phyloP scores from a whole-genome alignment of 768 basidiomycete genomes.

The Amanita rimosa region DNA sequence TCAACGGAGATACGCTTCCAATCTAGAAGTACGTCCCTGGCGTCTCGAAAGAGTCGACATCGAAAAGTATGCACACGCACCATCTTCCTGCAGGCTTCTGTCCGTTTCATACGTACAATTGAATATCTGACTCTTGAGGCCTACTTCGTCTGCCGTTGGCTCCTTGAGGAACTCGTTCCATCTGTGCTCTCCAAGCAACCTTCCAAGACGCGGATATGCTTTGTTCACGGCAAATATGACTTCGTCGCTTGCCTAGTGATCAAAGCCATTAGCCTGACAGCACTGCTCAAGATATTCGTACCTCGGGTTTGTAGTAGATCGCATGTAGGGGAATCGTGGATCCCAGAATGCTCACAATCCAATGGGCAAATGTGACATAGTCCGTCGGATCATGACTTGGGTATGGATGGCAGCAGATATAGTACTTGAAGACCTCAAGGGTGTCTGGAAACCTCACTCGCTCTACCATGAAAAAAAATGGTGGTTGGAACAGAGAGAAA shows the following conservation, averaged over 20 bases:
- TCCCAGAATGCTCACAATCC: slow-evolving; percentile 36
- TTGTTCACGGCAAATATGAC: slow-evolving; percentile 38
- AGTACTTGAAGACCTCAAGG: slow-evolving; percentile 35
- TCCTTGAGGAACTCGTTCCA: slow-evolving; percentile 35
- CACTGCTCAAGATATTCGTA: too few relatives aligned
- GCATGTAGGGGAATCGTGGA: slow-evolving; percentile 22
- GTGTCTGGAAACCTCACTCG: slow-evolving; percentile 26
- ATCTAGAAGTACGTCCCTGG: slow-evolving; percentile 18
- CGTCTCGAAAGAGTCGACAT: neutral
- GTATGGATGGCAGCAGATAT: slow-evolving; percentile 36
- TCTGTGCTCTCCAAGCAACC: slow-evolving; percentile 38
- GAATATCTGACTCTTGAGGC: slow-evolving; percentile 27
- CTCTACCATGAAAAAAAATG: slow-evolving; percentile 21
- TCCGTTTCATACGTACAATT: slow-evolving; percentile 28
- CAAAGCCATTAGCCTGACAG: neutral
- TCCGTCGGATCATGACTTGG: slow-evolving; percentile 30
- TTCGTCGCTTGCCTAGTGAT: slow-evolving; percentile 29
- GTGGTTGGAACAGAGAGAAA: neutral
- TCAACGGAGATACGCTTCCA: slow-evolving; percentile 39
- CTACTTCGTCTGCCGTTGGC: slow-evolving; percentile 25
- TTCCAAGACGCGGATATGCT: slow-evolving; percentile 19
- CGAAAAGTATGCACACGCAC: slow-evolving; percentile 16
- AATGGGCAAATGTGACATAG: slow-evolving; percentile 28
- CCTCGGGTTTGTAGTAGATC: slow-evolving; percentile 38
- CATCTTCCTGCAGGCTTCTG: slow-evolving; percentile 38